phyloP scores from a whole-genome alignment of 345 rosid species.

The thale cress (Arabidopsis thaliana) region DNA sequence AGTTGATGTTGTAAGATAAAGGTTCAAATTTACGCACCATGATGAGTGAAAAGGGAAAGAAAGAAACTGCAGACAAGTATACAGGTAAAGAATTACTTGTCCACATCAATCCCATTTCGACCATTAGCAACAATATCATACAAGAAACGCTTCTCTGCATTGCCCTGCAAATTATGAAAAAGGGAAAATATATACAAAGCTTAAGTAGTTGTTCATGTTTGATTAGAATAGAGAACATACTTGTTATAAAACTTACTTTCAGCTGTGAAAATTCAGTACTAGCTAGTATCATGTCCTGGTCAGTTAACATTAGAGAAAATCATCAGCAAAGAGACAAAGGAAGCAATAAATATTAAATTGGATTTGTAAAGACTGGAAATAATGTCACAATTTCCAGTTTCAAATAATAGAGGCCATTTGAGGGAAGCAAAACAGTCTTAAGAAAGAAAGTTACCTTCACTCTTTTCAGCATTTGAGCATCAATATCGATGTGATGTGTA shows the following conservation, averaged over 20 bases:
- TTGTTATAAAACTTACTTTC: slow-evolving; percentile 52
- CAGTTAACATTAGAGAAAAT: slow-evolving; percentile 19
- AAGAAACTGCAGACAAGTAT: slow-evolving; percentile 35
- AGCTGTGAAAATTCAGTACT: slow-evolving; percentile 63
- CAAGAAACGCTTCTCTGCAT: slow-evolving; percentile 72
- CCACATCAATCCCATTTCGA: slow-evolving; percentile 95
- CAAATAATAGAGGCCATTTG: slow-evolving; percentile 15
- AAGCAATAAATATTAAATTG: not conserved
- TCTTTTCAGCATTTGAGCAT: slow-evolving; percentile 75
- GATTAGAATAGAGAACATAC: slow-evolving; percentile 5
- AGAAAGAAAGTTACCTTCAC: slow-evolving; percentile 62
- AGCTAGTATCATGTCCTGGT: slow-evolving; percentile 91
- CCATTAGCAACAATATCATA: slow-evolving; percentile 99
- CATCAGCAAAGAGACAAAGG: slow-evolving; percentile 35
- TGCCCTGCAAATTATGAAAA: slow-evolving; percentile 49
- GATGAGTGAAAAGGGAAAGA: slow-evolving; percentile 11
- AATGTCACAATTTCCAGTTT: slow-evolving; percentile 19
- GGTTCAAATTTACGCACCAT: not conserved
- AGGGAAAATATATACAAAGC: slow-evolving; percentile 23
- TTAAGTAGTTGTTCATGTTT: slow-evolving; percentile 28
- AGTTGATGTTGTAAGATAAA: slow-evolving; percentile 4
- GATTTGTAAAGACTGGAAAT: slow-evolving; percentile 14
- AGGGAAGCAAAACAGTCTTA: slow-evolving; percentile 30
- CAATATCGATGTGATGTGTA: slow-evolving; percentile 79
- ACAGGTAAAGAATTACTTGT: slow-evolving; percentile 60